A percentile compares a stretch with the other conserved stretches of the same genome.
Evolutionary conservation across 2,329 filamentous ascomycete genomes (phyloP).

Genomic region (Dothidotthia symphoricarpi): DNA sequence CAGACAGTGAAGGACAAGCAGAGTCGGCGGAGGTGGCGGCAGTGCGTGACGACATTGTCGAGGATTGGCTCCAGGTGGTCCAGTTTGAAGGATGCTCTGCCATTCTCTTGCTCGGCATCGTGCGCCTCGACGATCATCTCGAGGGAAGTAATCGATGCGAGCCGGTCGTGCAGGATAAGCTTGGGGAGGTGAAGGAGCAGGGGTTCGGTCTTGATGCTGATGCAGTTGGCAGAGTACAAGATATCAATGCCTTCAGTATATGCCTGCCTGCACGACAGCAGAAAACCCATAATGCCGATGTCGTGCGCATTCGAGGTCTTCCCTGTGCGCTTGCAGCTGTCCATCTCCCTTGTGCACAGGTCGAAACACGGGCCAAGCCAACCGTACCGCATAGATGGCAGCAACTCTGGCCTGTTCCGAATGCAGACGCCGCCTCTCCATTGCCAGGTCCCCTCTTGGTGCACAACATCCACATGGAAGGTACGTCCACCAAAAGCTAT

Average conservation of each 20-base stretch:
- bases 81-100: neutral
- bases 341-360: neutral
- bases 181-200: conserved; percentile 10
- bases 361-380: neutral
- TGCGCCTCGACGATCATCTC: conserved; percentile 4
- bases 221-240: conserved; percentile 9
- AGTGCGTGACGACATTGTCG: conserved; percentile 7
- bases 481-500: conserved; percentile 5
- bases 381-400: neutral
- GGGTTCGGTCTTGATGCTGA: conserved; percentile 6
- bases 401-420: neutral
- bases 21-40: conserved; percentile 2
- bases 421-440: conserved; percentile 5
- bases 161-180: conserved; percentile 6
- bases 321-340: neutral
- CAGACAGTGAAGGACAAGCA: conserved; percentile 1
- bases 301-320: neutral
- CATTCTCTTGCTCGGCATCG: neutral
- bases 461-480: conserved; percentile 6
- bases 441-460: conserved; percentile 1
- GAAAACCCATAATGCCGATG: conserved; percentile 8
- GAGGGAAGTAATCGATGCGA: conserved; percentile 6
- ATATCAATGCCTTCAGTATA: conserved; percentile 13
- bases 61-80: conserved; percentile 8
- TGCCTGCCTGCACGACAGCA: conserved; percentile 11